Base-by-base conservation (phyloP, 495 filamentous ascomycete genomes). In the Amphirosellinia nigrospora region DNA sequence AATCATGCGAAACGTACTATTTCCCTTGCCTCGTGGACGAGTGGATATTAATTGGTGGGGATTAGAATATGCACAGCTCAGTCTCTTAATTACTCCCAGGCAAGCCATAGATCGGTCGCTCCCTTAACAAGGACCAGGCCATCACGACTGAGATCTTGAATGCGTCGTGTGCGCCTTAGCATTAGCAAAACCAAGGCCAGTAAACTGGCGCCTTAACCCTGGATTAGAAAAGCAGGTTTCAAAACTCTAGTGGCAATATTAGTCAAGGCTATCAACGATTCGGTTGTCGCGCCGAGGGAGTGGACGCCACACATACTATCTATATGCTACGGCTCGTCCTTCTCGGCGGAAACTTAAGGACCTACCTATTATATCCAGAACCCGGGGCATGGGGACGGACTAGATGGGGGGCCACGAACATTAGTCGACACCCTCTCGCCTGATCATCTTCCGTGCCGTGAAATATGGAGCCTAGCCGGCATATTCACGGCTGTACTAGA, bases 1-100 rank as follows among this genome's bases (percentile, higher is more conserved):
- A 61, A 61, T 64, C 15, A 64, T 64, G 26, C 62, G 62, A 64
- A 64, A 64, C 62, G n/a, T 64, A 50, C 62, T 64, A 64, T 52
- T 23, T 34, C n/a, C 5, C 45, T 36, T 38, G 21, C 36, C 46
- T 26, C 39, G 6, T 28, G 36, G 58, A 13, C 58, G n/a, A 36
- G 55, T 21, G 55, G 55, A 32, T 58, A 61, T 26, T n/a, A 39
- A 39, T 61, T 34, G 23, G 48, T 53, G 50, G 50, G 50, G 58
- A n/a, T 36, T 61, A n/a, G n/a, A 28, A 28, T 34, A 26, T 61
- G 58, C 36, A 9, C 16, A 58, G 32, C 28, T 21, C 19, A 58
- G 28, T 56, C 30, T 56, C 53, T 56, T 56, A 34, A 55, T 30
- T 19, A 55, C 48, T 52, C 23, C 46, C 21, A 30, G 16, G 26